Percentiles rank a stretch among this genome's conserved stretches.
phyloP scores from a whole-genome alignment of 176 grass and related monocot species.

The Avena eriantha region DNA sequence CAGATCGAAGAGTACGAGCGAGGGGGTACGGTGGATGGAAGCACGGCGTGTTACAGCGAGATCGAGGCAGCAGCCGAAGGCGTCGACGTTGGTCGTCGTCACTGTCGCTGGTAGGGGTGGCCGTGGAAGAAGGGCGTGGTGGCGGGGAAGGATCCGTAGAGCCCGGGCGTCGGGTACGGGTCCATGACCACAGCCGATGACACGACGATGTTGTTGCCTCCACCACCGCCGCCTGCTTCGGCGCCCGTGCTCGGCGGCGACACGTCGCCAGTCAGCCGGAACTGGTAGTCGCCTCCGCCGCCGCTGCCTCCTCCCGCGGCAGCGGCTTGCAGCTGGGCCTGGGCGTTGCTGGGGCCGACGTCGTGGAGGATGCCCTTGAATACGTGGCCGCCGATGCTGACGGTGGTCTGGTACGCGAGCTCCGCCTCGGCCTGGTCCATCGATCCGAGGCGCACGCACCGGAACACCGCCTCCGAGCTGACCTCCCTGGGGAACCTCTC shows the following conservation, averaged over 20 bases:
- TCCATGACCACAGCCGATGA: conserved; percentile 88
- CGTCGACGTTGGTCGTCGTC: not conserved
- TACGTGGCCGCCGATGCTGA: conserved; percentile 87
- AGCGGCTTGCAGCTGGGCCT: conserved; percentile 24
- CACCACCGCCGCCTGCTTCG: conserved; percentile 43
- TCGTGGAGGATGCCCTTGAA: conserved; percentile 97
- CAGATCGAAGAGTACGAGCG: conserved; percentile 36
- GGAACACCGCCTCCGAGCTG: conserved; percentile 87
- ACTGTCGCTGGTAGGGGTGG: conserved; percentile 59
- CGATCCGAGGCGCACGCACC: conserved; percentile 72
- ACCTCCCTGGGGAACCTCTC: conserved; percentile 79
- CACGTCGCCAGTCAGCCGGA: conserved; percentile 57
- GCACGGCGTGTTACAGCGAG: conserved; percentile 50
- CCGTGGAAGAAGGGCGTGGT: conserved; percentile 72
- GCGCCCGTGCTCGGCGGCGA: conserved; percentile 50
- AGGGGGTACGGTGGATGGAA: conserved; percentile 44
- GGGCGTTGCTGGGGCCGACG: conserved; percentile 58
- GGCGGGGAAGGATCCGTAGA: conserved; percentile 56
- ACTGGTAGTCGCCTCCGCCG: conserved; percentile 45
- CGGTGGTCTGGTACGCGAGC: conserved; percentile 83
- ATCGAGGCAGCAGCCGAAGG: not conserved
- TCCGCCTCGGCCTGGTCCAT: conserved; percentile 78
- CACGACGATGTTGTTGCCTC: conserved; percentile 38
- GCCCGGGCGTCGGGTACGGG: conserved; percentile 78
- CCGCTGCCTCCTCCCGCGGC: not conserved